Conservation (phyloP, 2,329 filamentous ascomycete species). For the Macrophomina phaseolina region DNA sequence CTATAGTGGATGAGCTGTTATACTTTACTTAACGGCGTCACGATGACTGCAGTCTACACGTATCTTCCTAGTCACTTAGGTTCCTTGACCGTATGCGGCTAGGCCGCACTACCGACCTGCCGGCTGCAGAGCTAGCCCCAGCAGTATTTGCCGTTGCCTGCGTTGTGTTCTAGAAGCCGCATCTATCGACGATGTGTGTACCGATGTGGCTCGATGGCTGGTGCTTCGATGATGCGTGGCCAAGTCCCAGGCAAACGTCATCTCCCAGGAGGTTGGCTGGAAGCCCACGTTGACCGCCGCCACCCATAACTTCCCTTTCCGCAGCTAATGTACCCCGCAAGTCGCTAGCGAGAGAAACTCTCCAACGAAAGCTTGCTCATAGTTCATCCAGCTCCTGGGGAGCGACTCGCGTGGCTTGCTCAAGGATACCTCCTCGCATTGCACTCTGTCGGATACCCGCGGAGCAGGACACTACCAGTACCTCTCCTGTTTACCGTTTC, state of each 20-base stretch:
- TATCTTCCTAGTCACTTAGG: not conserved
- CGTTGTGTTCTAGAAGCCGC: not conserved
- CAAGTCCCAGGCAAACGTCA: constrained; percentile 14
- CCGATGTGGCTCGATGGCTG: constrained; percentile 12
- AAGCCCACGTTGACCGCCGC: constrained; percentile 1
- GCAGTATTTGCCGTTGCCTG: not conserved
- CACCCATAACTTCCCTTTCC: not conserved
- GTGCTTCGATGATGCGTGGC: not conserved
- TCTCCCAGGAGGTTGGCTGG: not conserved
- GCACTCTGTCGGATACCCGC: not conserved
- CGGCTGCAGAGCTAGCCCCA: constrained; percentile 1
- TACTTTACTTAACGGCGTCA: constrained; percentile 7
- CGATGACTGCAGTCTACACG: not conserved
- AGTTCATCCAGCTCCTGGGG: not conserved
- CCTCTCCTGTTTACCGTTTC: not conserved
- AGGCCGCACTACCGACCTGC: not conserved
- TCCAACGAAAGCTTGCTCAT: constrained; percentile 11
- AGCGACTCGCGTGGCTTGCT: constrained; percentile 3
- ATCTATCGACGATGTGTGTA: constrained; percentile 4
- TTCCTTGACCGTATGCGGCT: not conserved
- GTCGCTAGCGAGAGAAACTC: not conserved
- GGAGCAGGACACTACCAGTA: not conserved
- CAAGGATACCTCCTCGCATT: not conserved
- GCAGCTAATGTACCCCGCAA: constrained; percentile 20
- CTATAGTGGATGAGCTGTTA: not conserved